These are phyloP conservation scores for Vinca minor DNA, from an alignment of 257 asterid genomes.

Conservation along the genomic window DNA sequence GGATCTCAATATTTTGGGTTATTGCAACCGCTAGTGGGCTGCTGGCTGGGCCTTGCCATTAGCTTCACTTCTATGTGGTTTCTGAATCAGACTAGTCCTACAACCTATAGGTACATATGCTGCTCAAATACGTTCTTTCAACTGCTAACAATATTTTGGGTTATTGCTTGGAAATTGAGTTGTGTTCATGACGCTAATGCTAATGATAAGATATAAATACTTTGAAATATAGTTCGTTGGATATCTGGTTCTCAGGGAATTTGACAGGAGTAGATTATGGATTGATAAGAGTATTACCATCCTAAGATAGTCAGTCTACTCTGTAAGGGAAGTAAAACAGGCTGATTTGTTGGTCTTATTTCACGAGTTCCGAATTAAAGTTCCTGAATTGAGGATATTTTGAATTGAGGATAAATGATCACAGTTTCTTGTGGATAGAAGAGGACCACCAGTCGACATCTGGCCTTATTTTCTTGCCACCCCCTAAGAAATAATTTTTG, in stretches of 20 bases:
- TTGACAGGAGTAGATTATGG: too few relatives aligned
- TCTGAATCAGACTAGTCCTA: constrained; percentile 41
- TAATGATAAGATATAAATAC: background rate
- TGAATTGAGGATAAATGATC: too few relatives aligned
- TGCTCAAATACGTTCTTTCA: background rate
- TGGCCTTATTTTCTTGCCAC: background rate
- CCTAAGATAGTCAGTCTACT: too few relatives aligned
- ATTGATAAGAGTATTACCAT: background rate
- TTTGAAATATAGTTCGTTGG: background rate
- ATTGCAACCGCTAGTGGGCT: constrained; percentile 46
- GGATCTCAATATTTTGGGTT: constrained; percentile 39
- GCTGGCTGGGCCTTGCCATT: constrained; percentile 42
- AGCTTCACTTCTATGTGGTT: constrained; percentile 53
- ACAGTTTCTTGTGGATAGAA: background rate
- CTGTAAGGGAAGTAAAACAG: too few relatives aligned
- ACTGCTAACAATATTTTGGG: background rate
- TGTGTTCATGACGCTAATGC: background rate
- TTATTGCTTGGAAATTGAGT: background rate
- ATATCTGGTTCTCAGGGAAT: background rate
- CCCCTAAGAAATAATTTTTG: background rate
- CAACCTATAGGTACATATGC: constrained; percentile 36
- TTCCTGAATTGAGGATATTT: too few relatives aligned
- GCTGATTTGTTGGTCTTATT: too few relatives aligned
- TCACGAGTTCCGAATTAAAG: too few relatives aligned
- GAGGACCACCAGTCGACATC: background rate